Base-by-base conservation (phyloP, 1,139 yeast genomes). In the Taiozyma onychis region DNA sequence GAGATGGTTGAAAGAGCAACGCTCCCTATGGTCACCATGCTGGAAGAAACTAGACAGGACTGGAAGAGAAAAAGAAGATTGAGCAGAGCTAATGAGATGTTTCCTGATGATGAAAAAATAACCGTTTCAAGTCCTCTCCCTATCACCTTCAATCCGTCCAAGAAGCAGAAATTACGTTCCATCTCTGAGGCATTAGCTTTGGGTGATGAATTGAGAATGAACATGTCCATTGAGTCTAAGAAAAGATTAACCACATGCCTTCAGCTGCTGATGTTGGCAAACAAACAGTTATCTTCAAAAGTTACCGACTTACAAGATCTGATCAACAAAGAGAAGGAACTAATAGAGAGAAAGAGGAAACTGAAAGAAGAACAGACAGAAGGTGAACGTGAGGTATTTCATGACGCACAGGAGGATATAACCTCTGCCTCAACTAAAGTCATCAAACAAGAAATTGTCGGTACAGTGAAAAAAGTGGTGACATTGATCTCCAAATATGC, bases 391-490 rank as follows among this genome's bases (percentile, higher is more conserved):
- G 67, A 63, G 51, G 49, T 55, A 0, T 59, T 61, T 48, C 61
- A 58, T 47, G 61, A 58, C 48, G 60, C 64, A 6, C 46, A 49
- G 8, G 70, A 68, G 37, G 70, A 49, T 3, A 30, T 49, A 13
- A 37, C 47, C n/a, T 48, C 48, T 11, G 44, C 48, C 11, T 42
- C 53, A 3, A 49, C 69, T 55, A 64, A 65, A 8, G 77, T 81
- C 53, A 75, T 93, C 44, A 87, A 88, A 59, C 80, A 83, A 54
- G 99, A 93, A 61, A 88, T 93, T 41, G 84, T 91, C 9, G 78
- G 87, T 5, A 93, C 97, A 0, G 91, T 93, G 27, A 88, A 89
- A 66, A 91, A 90, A 65, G 89, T 91, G 48, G 90, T 91, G 43
- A 81, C 83, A 43, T 81, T 93, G 41, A 86, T 93, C 14, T 88